A percentile compares a stretch with the other conserved stretches of the same genome.
Conservation (phyloP, 78 protist species). For the Diacronema lutheri region DNA sequence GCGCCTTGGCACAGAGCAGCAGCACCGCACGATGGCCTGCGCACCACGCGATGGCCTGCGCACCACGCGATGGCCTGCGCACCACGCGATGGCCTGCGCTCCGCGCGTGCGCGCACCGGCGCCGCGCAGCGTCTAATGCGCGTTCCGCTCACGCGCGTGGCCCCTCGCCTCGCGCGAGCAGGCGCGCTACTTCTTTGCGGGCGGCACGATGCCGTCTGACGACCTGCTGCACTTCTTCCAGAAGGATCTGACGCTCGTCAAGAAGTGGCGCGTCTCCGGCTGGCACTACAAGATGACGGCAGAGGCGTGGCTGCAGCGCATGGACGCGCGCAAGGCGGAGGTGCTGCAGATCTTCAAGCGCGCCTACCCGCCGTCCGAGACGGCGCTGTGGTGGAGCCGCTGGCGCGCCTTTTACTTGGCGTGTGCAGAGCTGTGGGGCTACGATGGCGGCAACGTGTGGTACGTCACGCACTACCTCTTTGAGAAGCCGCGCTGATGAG, state of each 20-base stretch:
- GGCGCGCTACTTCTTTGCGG: conserved; percentile 15
- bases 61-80: no score
- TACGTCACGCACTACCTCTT: conserved; percentile 5
- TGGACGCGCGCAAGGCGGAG: conserved; percentile 12
- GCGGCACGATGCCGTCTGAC: conserved; percentile 25
- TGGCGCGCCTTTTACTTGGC: conserved; percentile 14
- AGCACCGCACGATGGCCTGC: no score
- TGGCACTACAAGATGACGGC: background rate
- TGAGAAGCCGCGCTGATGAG: no score
- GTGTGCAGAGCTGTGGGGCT: conserved; percentile 9
- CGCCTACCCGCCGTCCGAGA: background rate
- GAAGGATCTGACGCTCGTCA: background rate
- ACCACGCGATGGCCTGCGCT: no score
- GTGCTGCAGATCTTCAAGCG: background rate
- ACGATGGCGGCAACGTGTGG: conserved; percentile 15
- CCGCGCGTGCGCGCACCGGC: no score
- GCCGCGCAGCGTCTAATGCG: no score
- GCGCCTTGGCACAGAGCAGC: no score
- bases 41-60: no score
- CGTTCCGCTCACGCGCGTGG: no score
- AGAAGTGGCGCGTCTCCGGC: conserved; percentile 15
- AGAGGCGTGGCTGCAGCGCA: conserved; percentile 7
- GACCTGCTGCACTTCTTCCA: conserved; percentile 14
- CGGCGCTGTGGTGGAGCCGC: background rate
- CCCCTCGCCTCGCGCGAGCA: background rate